phyloP scores from a whole-genome alignment of 331 rosid genomes.

The Rhamnella rubrinervis region DNA sequence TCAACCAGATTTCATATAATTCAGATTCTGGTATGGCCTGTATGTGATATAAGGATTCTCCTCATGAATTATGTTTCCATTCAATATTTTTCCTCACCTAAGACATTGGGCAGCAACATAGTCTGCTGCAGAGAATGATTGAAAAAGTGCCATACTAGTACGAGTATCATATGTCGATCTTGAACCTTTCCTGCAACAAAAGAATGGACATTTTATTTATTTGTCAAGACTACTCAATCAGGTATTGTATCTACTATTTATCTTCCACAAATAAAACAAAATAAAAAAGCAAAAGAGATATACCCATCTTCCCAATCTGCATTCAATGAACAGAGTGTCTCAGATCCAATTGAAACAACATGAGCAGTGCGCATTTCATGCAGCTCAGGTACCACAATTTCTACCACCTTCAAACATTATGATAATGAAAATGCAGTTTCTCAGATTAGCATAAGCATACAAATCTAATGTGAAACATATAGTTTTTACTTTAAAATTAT shows the following conservation, averaged over 20 bases:
- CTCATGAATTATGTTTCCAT: neutral
- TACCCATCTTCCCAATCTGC: constrained; percentile 83
- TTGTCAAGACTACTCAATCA: neutral
- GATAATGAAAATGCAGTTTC: constrained; percentile 17
- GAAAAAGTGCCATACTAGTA: constrained; percentile 71
- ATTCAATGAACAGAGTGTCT: constrained; percentile 51
- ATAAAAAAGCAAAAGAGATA: constrained; percentile 18
- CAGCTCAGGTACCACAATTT: constrained; percentile 85
- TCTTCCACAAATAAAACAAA: neutral
- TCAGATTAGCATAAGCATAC: constrained; percentile 17
- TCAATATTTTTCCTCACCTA: constrained; percentile 50
- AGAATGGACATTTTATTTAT: neutral
- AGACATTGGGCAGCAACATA: constrained; percentile 83
- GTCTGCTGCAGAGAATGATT: constrained; percentile 79
- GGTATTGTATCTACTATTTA: no score
- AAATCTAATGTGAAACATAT: neutral
- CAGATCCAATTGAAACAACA: constrained; percentile 86
- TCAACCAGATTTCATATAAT: neutral
- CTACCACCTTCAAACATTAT: constrained; percentile 46
- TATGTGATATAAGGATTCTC: neutral
- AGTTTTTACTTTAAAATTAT: neutral
- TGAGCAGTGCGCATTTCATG: constrained; percentile 80
- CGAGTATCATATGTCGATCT: constrained; percentile 77
- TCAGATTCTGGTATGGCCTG: neutral
- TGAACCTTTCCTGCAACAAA: constrained; percentile 42